Base-by-base conservation (phyloP, 495 filamentous ascomycete species). In the Penicillium samsonianum region DNA sequence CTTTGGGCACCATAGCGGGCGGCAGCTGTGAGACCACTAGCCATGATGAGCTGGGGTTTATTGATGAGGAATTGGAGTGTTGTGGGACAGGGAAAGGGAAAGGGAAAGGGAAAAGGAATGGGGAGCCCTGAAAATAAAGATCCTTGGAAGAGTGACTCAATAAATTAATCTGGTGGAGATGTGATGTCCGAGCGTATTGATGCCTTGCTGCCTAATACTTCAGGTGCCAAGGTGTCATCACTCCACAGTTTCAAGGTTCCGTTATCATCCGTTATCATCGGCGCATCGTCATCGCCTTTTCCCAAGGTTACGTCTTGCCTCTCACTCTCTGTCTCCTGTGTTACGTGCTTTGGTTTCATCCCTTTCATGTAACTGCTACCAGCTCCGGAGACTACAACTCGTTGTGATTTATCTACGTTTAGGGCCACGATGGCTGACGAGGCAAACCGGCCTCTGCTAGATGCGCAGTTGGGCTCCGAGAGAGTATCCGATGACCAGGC, bases 21-120 rank as follows among this genome's bases (percentile, higher is more conserved):
- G 73, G 45, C 80, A 85, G 64, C 78, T 85, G 69, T 88, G 42
- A 74, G 58, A 65, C 66, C 57, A 58, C 68, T 74, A 65, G 62
- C 61, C 71, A 75, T 71, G 63, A 53, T 74, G 50, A 56, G 50
- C 53, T 58, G 41, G 25, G 49, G 33, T 51, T 43, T 46, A 38
- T 38, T 33, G 28, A 5, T 38, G 28, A 17, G 16, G 35, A 55
- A 40, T 44, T 50, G 45, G 50, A 40, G 35, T 28, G 40, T 55
- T 43, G 61, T 60, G 60, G 63, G 52, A 26, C 23, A 31, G 28
- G 19, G 41, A 25, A 50, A 45, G 43, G 28, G 42, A 37, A 38
- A 19, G 7, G 33, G 16, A 12, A 12, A 12, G 10, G 30, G 28
- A 9, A 30, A 30, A 20, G 44, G n/a, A n/a, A n/a, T n/a, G n/a